Evolutionary conservation across 768 basidiomycete genomes (phyloP).

Genomic region (Mycena capillaripes): DNA sequence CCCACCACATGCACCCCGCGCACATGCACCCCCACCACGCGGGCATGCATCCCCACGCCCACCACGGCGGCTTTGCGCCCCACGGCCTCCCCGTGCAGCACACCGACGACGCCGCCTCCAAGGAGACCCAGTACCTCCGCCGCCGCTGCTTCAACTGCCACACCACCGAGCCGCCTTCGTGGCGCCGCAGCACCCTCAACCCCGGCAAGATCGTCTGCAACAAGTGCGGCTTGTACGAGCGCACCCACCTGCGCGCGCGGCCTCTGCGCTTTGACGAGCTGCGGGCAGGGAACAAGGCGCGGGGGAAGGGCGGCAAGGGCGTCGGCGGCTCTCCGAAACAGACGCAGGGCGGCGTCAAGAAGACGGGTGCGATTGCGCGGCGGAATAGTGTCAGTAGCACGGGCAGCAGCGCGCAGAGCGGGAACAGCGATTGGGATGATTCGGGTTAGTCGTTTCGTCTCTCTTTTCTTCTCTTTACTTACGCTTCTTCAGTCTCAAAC

Average conservation of each 20-base stretch:
- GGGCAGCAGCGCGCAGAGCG: slow-evolving; percentile 65
- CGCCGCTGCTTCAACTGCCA: slow-evolving; percentile 93
- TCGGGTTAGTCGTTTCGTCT: slow-evolving; percentile 64
- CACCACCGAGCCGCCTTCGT: slow-evolving; percentile 90
- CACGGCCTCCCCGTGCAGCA: slow-evolving; percentile 81
- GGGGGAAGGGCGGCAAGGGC: slow-evolving; percentile 61
- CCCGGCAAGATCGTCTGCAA: slow-evolving; percentile 96
- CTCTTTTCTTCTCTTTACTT: slow-evolving; percentile 37
- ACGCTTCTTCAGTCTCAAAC: slow-evolving; percentile 54
- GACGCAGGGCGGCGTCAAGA: slow-evolving; percentile 40
- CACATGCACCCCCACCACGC: slow-evolving; percentile 9
- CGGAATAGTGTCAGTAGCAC: slow-evolving; percentile 77
- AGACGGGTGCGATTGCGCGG: slow-evolving; percentile 57
- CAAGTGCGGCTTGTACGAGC: slow-evolving; percentile 93
- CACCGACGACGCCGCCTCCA: slow-evolving; percentile 91
- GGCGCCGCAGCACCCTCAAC: slow-evolving; percentile 90
- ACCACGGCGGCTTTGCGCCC: slow-evolving; percentile 50
- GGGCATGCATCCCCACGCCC: neutral
- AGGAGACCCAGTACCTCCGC: slow-evolving; percentile 92
- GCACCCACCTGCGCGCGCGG: slow-evolving; percentile 86
- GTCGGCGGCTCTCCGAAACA: slow-evolving; percentile 49
- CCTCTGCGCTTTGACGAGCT: slow-evolving; percentile 91
- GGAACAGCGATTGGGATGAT: slow-evolving; percentile 89
- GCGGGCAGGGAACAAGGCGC: slow-evolving; percentile 87
- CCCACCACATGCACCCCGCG: slow-evolving; percentile 33